A percentile compares a stretch with the other conserved stretches of the same genome.
These are phyloP conservation scores for Jatropha curcas DNA, from an alignment of 345 rosid species.

Conservation along the genomic window DNA sequence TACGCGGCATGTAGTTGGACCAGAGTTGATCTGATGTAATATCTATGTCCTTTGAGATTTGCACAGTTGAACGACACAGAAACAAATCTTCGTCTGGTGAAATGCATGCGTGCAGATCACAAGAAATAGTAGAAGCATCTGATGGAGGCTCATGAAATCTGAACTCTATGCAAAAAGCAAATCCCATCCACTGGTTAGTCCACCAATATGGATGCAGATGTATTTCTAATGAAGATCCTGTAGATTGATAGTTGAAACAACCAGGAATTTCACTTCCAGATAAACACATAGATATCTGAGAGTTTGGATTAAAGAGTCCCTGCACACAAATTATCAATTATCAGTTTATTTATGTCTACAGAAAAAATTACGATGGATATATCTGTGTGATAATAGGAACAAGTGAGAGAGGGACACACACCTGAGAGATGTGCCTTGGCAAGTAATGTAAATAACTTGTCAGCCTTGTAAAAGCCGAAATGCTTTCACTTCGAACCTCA, in stretches of 20 bases:
- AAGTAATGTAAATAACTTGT: background rate
- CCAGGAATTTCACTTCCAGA: constrained; percentile 2
- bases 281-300: background rate
- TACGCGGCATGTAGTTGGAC: constrained; percentile 9
- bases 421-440: constrained; percentile 8
- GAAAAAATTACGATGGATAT: background rate
- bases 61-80: background rate
- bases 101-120: background rate
- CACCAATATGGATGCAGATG: constrained; percentile 6
- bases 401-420: background rate
- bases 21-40: constrained; percentile 1
- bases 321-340: background rate
- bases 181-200: constrained; percentile 8
- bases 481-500: background rate
- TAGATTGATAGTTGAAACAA: background rate
- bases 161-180: background rate
- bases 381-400: background rate
- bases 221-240: background rate
- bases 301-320: constrained; percentile 4
- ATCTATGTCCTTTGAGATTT: background rate
- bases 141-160: background rate
- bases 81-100: background rate
- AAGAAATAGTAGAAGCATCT: background rate
- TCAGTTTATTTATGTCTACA: background rate
- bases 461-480: background rate